Evolutionary conservation across 768 basidiomycete species (phyloP).

Genomic region (Rhodosporidiobolus sp.): DNA sequence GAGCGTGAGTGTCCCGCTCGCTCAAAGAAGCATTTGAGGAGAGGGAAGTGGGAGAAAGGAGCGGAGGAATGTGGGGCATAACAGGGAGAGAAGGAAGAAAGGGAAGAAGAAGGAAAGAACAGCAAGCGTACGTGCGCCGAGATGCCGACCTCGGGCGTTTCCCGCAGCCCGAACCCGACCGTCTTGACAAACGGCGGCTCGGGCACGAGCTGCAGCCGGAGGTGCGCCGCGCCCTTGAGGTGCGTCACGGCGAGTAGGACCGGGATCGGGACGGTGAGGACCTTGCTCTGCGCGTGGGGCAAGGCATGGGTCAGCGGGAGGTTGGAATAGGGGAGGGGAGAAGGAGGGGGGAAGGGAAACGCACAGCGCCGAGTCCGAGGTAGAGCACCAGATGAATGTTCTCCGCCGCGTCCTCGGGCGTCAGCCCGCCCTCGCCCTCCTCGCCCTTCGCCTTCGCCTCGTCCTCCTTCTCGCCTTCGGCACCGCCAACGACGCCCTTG

Average conservation of each 20-base stretch:
- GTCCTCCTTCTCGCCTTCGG: background rate
- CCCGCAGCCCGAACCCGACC: background rate
- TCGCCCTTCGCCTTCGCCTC: background rate
- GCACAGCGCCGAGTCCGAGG: slow-evolving; percentile 4
- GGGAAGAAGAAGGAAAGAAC: background rate
- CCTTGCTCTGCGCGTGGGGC: background rate
- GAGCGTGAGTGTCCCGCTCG: background rate
- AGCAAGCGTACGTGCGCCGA: background rate
- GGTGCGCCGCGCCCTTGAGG: slow-evolving; percentile 2
- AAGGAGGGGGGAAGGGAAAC: background rate
- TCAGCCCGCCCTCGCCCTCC: background rate
- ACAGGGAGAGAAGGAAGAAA: background rate
- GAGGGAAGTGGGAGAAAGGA: too few relatives aligned
- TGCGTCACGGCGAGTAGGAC: slow-evolving; percentile 2
- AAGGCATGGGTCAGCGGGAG: background rate
- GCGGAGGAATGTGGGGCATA: too few relatives aligned
- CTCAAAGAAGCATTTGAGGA: too few relatives aligned
- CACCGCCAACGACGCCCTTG: background rate
- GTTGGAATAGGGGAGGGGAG: background rate
- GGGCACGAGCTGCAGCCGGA: slow-evolving; percentile 25
- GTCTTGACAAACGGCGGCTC: slow-evolving; percentile 37
- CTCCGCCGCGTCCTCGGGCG: background rate
- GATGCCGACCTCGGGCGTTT: slow-evolving; percentile 1
- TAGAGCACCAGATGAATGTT: slow-evolving; percentile 10
- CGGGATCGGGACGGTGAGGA: slow-evolving; percentile 5